phyloP scores from a whole-genome alignment of 148 eudicot species.

The Dianthus caryophyllus region DNA sequence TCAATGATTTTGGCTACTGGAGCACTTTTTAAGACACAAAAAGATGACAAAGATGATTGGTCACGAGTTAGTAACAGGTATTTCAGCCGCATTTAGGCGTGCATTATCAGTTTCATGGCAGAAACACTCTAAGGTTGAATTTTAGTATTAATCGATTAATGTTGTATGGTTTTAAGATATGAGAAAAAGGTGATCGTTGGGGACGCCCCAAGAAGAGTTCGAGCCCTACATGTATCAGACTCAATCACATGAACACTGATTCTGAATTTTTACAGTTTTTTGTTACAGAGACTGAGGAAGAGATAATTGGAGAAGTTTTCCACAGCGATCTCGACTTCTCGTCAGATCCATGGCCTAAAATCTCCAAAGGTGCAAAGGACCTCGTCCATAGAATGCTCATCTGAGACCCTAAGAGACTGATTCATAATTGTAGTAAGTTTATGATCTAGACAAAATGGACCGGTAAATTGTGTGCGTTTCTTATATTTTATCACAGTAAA shows the following conservation, averaged over 20 bases:
- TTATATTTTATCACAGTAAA: neutral
- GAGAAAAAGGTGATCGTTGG: no score
- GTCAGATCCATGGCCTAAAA: conserved; percentile 53
- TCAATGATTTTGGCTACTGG: no score
- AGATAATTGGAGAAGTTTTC: conserved; percentile 49
- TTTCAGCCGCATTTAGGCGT: no score
- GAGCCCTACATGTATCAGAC: neutral
- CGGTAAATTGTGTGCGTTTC: neutral
- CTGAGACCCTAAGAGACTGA: conserved; percentile 40
- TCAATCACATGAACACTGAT: neutral
- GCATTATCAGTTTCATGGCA: no score
- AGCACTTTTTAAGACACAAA: no score
- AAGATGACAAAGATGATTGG: no score
- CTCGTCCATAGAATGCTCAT: conserved; percentile 47
- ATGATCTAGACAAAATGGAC: neutral
- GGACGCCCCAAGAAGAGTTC: no score
- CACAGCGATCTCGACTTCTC: conserved; percentile 48
- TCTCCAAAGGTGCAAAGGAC: conserved; percentile 51
- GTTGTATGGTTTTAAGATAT: no score
- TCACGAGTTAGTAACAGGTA: no score
- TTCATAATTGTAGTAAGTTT: neutral
- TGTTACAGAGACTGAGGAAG: conserved; percentile 43
- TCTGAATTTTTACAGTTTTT: neutral
- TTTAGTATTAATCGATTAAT: no score
- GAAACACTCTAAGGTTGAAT: no score